Percentiles rank a stretch among this genome's conserved stretches.
phyloP scores from a whole-genome alignment of 2,329 filamentous ascomycete species.

The Pseudogymnoascus sp. region DNA sequence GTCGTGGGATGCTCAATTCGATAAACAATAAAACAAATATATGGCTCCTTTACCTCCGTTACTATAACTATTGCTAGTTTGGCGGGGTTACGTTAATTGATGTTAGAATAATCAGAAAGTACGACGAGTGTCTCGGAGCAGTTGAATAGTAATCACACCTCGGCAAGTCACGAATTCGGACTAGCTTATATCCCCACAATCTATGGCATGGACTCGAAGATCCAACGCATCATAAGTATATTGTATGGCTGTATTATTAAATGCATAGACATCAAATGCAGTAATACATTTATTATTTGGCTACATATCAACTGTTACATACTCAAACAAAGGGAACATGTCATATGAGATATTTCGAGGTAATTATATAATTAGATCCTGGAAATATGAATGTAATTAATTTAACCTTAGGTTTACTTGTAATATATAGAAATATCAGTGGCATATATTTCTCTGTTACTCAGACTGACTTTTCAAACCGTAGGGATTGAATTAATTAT shows the following conservation, averaged over 20 bases:
- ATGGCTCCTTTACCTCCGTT: not conserved
- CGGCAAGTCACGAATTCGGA: not conserved
- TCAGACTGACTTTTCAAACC: not conserved
- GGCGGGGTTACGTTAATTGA: not conserved
- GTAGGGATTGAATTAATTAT: not conserved
- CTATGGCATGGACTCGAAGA: not conserved
- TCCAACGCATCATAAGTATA: not conserved
- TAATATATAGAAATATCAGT: not conserved
- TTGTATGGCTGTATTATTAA: not conserved
- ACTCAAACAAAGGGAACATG: not conserved
- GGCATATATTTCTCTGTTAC: not conserved
- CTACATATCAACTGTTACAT: not conserved
- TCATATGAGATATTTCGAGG: not conserved
- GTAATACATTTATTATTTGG: not conserved
- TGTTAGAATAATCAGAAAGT: not conserved
- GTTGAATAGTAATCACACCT: constrained; percentile 5
- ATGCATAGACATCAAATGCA: not conserved
- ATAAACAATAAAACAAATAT: not conserved
- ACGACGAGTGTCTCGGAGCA: not conserved
- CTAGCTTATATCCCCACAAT: not conserved
- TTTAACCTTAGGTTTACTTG: not conserved
- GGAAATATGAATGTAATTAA: not conserved
- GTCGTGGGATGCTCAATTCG: not conserved
- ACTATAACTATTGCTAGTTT: not conserved
- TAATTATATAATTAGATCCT: not conserved